Percentiles rank a stretch among this genome's conserved stretches.
Conservation (phyloP, 148 eudicot genomes). For the Rhododendron simsii region DNA sequence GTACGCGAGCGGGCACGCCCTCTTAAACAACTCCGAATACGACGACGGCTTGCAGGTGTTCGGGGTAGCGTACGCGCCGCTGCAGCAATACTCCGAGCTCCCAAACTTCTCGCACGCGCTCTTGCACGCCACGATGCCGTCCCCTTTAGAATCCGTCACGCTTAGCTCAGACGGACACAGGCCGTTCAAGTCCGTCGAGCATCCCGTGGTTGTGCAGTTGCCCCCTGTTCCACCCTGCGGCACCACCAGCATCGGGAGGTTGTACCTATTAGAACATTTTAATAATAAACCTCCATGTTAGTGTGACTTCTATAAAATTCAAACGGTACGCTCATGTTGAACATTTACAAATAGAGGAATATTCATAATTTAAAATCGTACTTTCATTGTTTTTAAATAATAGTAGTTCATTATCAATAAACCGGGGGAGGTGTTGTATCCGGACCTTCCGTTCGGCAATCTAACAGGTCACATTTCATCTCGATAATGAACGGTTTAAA, state of each 20-base stretch:
- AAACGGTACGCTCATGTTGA: neutral
- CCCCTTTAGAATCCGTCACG: conserved; percentile 14
- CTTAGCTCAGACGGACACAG: conserved; percentile 49
- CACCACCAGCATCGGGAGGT: conserved; percentile 57
- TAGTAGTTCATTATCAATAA: no score
- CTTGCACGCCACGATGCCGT: conserved; percentile 42
- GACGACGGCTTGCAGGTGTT: conserved; percentile 64
- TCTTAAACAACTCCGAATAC: conserved; percentile 61
- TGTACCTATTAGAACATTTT: neutral
- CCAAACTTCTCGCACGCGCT: conserved; percentile 63
- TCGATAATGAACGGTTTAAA: accelerated
- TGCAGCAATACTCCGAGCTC: conserved; percentile 47
- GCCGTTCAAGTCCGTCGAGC: conserved; percentile 39
- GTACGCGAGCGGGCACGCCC: conserved; percentile 71
- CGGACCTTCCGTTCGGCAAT: no score
- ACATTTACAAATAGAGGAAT: no score
- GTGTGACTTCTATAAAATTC: neutral
- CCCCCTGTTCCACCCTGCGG: conserved; percentile 55
- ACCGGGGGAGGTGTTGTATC: no score
- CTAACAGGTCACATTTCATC: no score
- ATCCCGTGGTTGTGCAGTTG: conserved; percentile 56
- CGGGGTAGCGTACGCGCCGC: conserved; percentile 55
- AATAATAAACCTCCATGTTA: neutral
- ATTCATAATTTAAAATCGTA: no score
- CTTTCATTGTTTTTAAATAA: no score